A percentile compares a stretch with the other conserved stretches of the same genome.
Evolutionary conservation across 345 rosid species (phyloP).

Genomic region (Corymbia maculata): DNA sequence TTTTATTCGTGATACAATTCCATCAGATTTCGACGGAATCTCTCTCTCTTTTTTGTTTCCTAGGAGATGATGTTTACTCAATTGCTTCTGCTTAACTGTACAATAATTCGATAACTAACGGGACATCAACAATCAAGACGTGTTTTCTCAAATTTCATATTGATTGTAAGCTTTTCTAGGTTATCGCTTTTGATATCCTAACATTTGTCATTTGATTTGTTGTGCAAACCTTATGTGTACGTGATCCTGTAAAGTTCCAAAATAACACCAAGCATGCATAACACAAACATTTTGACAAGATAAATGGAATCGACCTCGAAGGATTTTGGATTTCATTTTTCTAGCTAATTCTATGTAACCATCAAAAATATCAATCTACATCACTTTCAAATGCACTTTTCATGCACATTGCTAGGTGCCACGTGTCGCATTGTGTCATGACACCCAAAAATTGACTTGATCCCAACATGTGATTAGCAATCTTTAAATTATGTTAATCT

Average conservation of each 20-base stretch:
- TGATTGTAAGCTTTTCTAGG: neutral
- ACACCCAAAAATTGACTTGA: no score
- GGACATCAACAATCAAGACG: neutral
- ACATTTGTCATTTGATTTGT: neutral
- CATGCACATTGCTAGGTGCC: no score
- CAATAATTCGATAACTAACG: neutral
- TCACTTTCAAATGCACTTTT: no score
- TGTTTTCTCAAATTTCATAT: neutral
- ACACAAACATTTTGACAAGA: neutral
- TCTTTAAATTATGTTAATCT: no score
- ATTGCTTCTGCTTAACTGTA: neutral
- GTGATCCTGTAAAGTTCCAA: neutral
- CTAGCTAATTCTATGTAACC: neutral
- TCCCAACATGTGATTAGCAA: neutral
- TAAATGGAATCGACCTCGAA: accelerated
- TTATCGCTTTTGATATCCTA: neutral
- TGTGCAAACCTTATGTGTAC: neutral
- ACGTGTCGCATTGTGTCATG: no score
- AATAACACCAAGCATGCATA: neutral
- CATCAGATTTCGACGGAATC: accelerated
- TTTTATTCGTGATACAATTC: neutral
- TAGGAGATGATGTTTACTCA: neutral
- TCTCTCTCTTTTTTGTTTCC: neutral
- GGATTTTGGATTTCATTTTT: neutral
- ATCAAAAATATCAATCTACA: no score